phyloP scores from a whole-genome alignment of 2,329 filamentous ascomycete genomes.

The Hypoxylon sp. region DNA sequence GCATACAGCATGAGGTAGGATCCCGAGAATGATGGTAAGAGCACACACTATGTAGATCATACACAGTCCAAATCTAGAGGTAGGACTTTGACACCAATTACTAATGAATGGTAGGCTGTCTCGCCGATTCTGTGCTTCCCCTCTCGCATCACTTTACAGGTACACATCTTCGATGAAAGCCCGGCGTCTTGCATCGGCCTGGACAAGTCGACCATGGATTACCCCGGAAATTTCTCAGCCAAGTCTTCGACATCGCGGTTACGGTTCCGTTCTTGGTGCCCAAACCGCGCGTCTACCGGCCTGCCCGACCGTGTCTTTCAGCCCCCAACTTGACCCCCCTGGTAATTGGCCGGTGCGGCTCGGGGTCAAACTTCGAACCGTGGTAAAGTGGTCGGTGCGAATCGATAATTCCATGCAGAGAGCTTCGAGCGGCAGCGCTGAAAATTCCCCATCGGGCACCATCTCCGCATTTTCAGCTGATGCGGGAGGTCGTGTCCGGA shows the following conservation, averaged over 20 bases:
- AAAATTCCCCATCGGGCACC: not conserved
- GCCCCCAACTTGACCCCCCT: not conserved
- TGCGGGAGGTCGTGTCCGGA: not conserved
- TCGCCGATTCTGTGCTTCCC: not conserved
- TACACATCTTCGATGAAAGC: too few relatives aligned
- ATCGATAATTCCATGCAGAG: constrained; percentile 3
- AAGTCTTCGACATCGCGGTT: not conserved
- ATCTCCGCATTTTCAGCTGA: constrained; percentile 2
- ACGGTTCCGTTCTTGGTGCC: not conserved
- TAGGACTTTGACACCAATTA: too few relatives aligned
- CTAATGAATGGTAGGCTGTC: too few relatives aligned
- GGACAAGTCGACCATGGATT: not conserved
- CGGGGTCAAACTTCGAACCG: not conserved
- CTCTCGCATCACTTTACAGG: too few relatives aligned
- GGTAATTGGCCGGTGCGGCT: not conserved
- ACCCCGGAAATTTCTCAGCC: not conserved
- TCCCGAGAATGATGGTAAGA: too few relatives aligned
- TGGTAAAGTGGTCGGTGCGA: not conserved
- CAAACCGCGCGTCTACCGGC: not conserved
- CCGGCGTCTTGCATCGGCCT: not conserved
- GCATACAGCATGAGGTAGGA: not conserved
- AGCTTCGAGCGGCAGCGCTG: not conserved
- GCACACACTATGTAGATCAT: too few relatives aligned
- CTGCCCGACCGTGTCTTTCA: not conserved
- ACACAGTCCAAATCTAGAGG: too few relatives aligned